Evolutionary conservation across 345 rosid genomes (phyloP).

Genomic region (Salix dunnii): DNA sequence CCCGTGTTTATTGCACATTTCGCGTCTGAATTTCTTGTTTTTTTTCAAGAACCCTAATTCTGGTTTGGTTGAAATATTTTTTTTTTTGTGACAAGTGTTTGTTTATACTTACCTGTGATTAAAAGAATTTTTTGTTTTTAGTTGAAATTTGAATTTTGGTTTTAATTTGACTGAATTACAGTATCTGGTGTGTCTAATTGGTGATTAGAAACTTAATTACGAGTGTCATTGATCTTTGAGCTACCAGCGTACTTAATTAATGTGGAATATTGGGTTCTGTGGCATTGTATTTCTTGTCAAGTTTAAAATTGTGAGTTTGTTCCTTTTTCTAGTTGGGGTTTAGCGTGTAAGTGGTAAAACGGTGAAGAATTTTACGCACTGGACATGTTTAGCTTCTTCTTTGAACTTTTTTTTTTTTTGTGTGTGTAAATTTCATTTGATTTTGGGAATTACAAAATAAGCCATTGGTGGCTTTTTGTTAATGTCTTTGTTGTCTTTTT

Average conservation of each 20-base stretch:
- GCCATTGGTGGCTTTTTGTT: neutral
- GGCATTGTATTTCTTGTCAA: neutral
- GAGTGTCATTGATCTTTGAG: neutral
- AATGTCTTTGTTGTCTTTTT: neutral
- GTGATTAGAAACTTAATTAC: neutral
- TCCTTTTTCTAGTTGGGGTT: neutral
- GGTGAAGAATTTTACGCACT: neutral
- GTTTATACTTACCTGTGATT: neutral
- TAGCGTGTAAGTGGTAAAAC: neutral
- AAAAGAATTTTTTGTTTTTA: neutral
- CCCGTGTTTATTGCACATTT: neutral
- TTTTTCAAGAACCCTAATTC: slow-evolving; percentile 4
- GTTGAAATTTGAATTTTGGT: neutral
- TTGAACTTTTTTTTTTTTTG: neutral
- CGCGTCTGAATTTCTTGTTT: neutral
- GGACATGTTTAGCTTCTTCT: neutral
- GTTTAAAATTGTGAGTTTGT: neutral
- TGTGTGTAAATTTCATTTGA: neutral
- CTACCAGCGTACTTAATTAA: neutral
- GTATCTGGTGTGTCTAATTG: neutral
- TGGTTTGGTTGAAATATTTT: slow-evolving; percentile 17
- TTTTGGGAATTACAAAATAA: neutral
- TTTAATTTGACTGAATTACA: slow-evolving; percentile 1
- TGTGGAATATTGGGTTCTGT: neutral
- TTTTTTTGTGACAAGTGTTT: neutral